phyloP scores from a whole-genome alignment of 2,329 filamentous ascomycete species.

The Penicillium sp. region DNA sequence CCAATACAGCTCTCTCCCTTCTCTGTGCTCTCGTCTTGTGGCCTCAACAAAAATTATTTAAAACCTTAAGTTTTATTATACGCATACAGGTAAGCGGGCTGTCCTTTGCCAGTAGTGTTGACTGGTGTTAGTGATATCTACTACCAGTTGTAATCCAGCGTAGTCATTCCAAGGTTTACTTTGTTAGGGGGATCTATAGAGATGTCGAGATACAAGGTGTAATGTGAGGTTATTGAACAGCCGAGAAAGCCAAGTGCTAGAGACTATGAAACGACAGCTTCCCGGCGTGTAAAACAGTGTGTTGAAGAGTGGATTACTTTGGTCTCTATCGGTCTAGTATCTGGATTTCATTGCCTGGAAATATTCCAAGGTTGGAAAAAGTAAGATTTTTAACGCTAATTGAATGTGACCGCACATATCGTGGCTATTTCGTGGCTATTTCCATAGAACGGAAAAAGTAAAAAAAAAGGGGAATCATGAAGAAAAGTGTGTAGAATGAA shows the following conservation, averaged over 20 bases:
- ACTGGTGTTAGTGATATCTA: background rate
- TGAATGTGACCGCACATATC: background rate
- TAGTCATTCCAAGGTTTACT: too few species aligned
- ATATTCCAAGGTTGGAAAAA: background rate
- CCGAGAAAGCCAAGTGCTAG: too few species aligned
- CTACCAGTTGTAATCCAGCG: background rate
- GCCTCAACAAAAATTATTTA: too few species aligned
- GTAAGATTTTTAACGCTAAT: slow-evolving; percentile 8
- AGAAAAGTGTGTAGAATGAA: slow-evolving; percentile 4
- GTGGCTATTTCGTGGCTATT: background rate
- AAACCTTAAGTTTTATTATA: background rate
- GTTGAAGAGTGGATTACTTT: background rate
- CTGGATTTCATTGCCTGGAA: background rate
- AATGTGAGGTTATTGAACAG: too few species aligned
- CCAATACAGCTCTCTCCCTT: too few species aligned
- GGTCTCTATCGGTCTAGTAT: background rate
- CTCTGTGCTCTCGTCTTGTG: too few species aligned
- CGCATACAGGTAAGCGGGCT: background rate
- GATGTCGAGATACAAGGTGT: too few species aligned
- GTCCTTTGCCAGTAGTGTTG: background rate
- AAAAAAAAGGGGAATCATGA: slow-evolving; percentile 22
- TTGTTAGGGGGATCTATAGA: too few species aligned
- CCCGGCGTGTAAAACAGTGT: background rate
- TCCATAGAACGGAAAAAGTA: background rate
- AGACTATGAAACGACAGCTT: background rate